Evolutionary conservation across 2,329 filamentous ascomycete genomes (phyloP).

Genomic region (Chrysosphaeria jannelii): DNA sequence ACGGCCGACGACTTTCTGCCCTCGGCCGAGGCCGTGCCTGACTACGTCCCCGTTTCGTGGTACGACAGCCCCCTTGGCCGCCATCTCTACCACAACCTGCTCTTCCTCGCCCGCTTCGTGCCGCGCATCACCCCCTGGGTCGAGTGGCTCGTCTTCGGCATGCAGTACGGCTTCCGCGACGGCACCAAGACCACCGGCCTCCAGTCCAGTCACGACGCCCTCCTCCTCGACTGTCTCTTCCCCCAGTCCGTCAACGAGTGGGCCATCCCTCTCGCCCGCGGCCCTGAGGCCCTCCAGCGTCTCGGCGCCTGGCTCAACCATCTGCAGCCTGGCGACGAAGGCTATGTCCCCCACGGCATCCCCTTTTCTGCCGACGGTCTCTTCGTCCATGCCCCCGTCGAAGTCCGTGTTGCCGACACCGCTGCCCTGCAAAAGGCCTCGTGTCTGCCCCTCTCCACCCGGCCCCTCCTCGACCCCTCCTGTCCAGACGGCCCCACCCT

Average conservation of each 20-base stretch:
- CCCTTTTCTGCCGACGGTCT: conserved; percentile 37
- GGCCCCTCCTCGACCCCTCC: conserved; percentile 28
- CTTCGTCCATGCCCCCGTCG: conserved; percentile 50
- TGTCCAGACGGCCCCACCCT: conserved; percentile 30
- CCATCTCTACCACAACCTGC: conserved; percentile 71
- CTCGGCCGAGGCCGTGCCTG: conserved; percentile 11
- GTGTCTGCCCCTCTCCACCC: conserved; percentile 4
- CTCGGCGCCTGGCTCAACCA: conserved; percentile 66
- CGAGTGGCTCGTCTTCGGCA: conserved; percentile 89
- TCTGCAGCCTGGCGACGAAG: conserved; percentile 20
- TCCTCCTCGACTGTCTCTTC: conserved; percentile 93
- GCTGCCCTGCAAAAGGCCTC: conserved; percentile 9
- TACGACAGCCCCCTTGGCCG: conserved; percentile 64
- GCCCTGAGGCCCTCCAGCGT: conserved; percentile 60
- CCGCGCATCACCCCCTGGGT: conserved; percentile 62
- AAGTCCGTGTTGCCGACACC: conserved; percentile 46
- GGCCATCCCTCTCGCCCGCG: conserved; percentile 64
- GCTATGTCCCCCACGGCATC: conserved; percentile 28
- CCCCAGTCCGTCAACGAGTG: conserved; percentile 98
- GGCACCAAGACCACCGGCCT: conserved; percentile 38
- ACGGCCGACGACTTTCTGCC: conserved; percentile 49
- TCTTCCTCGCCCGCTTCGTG: conserved; percentile 49
- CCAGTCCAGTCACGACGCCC: conserved; percentile 47
- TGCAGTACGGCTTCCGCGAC: conserved; percentile 66
- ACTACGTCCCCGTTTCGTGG: conserved; percentile 29